phyloP scores from a whole-genome alignment of 2,329 filamentous ascomycete genomes.

The Macroventuria anomochaeta region DNA sequence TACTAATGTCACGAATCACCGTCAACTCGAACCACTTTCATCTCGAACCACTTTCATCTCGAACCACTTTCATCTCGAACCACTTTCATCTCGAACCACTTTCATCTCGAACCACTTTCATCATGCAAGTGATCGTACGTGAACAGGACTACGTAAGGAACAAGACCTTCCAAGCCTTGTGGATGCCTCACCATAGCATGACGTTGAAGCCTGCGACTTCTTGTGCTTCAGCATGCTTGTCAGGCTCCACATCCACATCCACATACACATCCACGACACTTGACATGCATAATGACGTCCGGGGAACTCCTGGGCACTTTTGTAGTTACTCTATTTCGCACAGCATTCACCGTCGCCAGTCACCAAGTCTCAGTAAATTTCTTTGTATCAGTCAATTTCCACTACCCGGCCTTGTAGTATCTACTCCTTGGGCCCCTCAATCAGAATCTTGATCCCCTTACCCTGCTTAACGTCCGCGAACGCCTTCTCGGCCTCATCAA shows the following conservation, averaged over 20 bases:
- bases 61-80: too few species aligned
- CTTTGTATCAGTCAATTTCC: too few species aligned
- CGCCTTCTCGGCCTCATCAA: conserved; percentile 82
- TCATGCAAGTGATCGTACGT: not conserved
- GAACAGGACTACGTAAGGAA: not conserved
- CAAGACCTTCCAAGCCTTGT: conserved; percentile 8
- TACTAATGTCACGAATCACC: conserved; percentile 2
- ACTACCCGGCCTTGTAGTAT: too few species aligned
- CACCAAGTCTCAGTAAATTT: too few species aligned
- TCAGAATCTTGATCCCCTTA: conserved; percentile 73
- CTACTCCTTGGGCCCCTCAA: conserved; percentile 49
- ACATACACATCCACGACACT: not conserved
- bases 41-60: too few species aligned
- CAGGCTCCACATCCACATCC: too few species aligned
- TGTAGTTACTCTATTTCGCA: too few species aligned
- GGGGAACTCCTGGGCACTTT: not conserved
- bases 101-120: too few species aligned
- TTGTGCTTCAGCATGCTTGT: conserved; percentile 11
- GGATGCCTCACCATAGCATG: conserved; percentile 13
- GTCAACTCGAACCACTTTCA: not conserved
- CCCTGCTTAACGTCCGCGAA: conserved; percentile 87
- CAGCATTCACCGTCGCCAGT: too few species aligned
- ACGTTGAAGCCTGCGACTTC: conserved; percentile 5
- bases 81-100: too few species aligned
- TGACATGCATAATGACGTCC: conserved; percentile 8